A percentile compares a stretch with the other conserved stretches of the same genome.
These are phyloP conservation scores for Penicillium sp. DNA, from an alignment of 2,329 filamentous ascomycete genomes.

Conservation along the genomic window DNA sequence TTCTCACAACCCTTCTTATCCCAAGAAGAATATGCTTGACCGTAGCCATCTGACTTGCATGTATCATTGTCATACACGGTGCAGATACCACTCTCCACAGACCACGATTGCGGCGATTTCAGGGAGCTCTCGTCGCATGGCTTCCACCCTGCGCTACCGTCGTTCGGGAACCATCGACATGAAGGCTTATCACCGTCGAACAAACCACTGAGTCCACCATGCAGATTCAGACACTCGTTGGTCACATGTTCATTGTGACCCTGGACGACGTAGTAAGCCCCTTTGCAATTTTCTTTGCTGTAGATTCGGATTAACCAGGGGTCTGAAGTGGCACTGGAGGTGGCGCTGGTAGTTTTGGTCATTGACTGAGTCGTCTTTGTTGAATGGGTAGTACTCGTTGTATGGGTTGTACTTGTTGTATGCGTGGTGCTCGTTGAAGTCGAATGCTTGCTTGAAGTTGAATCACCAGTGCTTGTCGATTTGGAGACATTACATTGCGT, in stretches of 20 bases:
- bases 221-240: not conserved
- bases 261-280: not conserved
- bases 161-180: not conserved
- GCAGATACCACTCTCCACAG: not conserved
- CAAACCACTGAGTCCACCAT: not conserved
- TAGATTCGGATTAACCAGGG: slow-evolving; percentile 2
- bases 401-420: not conserved
- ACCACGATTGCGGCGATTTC: slow-evolving; percentile 2
- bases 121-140: not conserved
- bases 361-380: not conserved
- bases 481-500: not conserved
- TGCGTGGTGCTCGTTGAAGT: not conserved
- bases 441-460: not conserved
- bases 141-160: not conserved
- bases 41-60: slow-evolving; percentile 2
- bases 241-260: not conserved
- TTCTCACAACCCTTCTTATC: slow-evolving; percentile 1
- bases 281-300: not conserved
- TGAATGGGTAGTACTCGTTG: not conserved
- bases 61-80: not conserved
- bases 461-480: not conserved
- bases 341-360: not conserved
- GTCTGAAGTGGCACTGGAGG: not conserved
- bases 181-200: not conserved
- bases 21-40: not conserved